These are phyloP conservation scores for Helotiales sp. DNA, from an alignment of 2,329 filamentous ascomycete genomes.

Conservation along the genomic window DNA sequence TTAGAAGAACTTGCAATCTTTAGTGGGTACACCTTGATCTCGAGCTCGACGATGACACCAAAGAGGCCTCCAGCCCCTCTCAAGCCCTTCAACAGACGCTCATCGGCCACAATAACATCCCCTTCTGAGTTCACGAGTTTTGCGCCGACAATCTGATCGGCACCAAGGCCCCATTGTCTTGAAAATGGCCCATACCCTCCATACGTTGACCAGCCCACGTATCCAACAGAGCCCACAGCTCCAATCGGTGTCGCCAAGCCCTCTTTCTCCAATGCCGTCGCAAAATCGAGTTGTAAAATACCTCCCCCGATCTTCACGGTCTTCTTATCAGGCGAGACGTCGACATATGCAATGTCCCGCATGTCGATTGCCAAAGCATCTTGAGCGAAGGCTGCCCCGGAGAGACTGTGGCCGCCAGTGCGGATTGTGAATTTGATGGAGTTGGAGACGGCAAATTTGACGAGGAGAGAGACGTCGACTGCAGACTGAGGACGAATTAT, in stretches of 20 bases:
- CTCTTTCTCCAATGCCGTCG: constrained; percentile 38
- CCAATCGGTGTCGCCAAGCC: constrained; percentile 42
- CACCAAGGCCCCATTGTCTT: constrained; percentile 44
- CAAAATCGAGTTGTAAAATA: constrained; percentile 42
- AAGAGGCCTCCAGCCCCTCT: constrained; percentile 49
- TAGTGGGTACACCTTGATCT: constrained; percentile 47
- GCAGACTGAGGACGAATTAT: constrained; percentile 40
- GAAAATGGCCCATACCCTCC: constrained; percentile 46
- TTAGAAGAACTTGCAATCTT: constrained; percentile 37
- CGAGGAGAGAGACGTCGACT: constrained; percentile 37
- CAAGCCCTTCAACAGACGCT: constrained; percentile 46
- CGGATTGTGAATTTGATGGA: constrained; percentile 38
- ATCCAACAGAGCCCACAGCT: constrained; percentile 41
- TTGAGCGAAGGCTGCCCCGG: constrained; percentile 41
- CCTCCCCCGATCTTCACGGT: constrained; percentile 47
- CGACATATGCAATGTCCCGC: constrained; percentile 45
- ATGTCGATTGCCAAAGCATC: constrained; percentile 46
- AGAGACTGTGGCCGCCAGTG: constrained; percentile 46
- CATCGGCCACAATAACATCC: constrained; percentile 46
- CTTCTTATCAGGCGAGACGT: constrained; percentile 36
- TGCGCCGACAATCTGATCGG: constrained; percentile 47
- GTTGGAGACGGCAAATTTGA: constrained; percentile 30
- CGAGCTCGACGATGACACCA: constrained; percentile 49
- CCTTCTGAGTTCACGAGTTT: constrained; percentile 48
- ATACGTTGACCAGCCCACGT: constrained; percentile 45